These are phyloP conservation scores for Ophiosphaerella narmari DNA, from an alignment of 2,329 filamentous ascomycete species.

Conservation along the genomic window DNA sequence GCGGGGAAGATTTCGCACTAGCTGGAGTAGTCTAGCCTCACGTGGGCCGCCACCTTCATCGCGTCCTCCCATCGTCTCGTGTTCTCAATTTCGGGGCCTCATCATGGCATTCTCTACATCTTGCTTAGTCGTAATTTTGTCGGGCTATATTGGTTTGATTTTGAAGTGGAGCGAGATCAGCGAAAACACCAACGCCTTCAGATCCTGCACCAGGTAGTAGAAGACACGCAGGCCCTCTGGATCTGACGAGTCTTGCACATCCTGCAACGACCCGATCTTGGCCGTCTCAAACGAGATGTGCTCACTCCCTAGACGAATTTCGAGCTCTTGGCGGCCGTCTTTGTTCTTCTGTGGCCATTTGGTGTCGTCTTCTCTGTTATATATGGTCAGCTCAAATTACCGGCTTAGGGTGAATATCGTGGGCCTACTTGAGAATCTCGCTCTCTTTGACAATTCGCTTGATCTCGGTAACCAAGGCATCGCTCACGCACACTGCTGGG, in stretches of 20 bases:
- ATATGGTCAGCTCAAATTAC: background rate
- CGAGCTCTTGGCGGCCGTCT: constrained; percentile 93
- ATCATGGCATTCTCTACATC: too few relatives aligned
- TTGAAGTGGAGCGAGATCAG: constrained; percentile 98
- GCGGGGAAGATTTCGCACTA: constrained; percentile 25
- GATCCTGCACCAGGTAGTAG: constrained; percentile 96
- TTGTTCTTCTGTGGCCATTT: constrained; percentile 99
- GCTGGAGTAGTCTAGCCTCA: constrained; percentile 10
- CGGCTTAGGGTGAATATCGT: background rate
- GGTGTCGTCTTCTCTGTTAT: constrained; percentile 84
- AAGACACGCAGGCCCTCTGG: constrained; percentile 96
- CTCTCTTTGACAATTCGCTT: constrained; percentile 96
- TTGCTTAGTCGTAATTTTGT: too few relatives aligned
- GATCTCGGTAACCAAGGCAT: constrained; percentile 87
- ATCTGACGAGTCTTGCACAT: constrained; percentile 94
- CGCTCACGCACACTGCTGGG: constrained; percentile 86
- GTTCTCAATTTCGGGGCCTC: too few relatives aligned
- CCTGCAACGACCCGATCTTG: constrained; percentile 95
- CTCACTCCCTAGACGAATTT: constrained; percentile 90
- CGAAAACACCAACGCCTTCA: constrained; percentile 96
- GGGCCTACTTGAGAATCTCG: constrained; percentile 88
- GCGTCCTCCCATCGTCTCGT: too few relatives aligned
- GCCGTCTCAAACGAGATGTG: constrained; percentile 99
- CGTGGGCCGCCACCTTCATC: constrained; percentile 9
- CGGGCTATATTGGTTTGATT: constrained; percentile 71